These are phyloP conservation scores for Aspergillus melleus DNA, from an alignment of 2,329 filamentous ascomycete species.

Conservation along the genomic window DNA sequence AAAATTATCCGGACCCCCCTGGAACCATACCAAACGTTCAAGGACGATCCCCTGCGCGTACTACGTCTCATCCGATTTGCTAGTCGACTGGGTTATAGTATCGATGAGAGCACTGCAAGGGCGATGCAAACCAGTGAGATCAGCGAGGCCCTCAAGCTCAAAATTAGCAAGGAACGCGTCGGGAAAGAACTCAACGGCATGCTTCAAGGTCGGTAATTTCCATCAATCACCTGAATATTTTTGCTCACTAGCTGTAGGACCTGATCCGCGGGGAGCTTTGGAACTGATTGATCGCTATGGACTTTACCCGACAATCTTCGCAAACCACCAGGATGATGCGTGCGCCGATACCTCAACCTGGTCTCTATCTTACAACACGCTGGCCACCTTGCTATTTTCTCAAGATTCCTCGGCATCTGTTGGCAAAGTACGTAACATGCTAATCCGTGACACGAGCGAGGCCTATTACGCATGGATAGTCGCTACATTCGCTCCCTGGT, in stretches of 20 bases:
- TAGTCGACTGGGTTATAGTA: constrained; percentile 75
- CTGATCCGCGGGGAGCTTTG: constrained; percentile 40
- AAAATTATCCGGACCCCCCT: constrained; percentile 81
- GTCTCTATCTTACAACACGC: constrained; percentile 62
- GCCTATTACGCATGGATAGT: constrained; percentile 76
- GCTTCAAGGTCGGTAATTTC: constrained; percentile 61
- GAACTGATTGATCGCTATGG: constrained; percentile 40
- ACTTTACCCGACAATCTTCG: constrained; percentile 43
- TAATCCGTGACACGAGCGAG: constrained; percentile 65
- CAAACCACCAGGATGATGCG: constrained; percentile 48
- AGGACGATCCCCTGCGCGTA: constrained; percentile 86
- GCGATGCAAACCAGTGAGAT: constrained; percentile 82
- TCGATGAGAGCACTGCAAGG: constrained; percentile 66
- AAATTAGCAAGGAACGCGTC: constrained; percentile 90
- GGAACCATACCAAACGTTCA: constrained; percentile 87
- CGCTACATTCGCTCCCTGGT: constrained; percentile 73
- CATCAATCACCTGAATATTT: background rate
- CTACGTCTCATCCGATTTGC: constrained; percentile 87
- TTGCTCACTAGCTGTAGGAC: constrained; percentile 25
- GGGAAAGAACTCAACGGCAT: constrained; percentile 90
- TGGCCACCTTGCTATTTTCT: constrained; percentile 52
- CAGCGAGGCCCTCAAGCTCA: constrained; percentile 72
- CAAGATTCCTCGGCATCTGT: constrained; percentile 37
- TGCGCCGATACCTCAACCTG: constrained; percentile 62
- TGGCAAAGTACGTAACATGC: constrained; percentile 41